Percentiles rank a stretch among this genome's conserved stretches.
Conservation (phyloP, 176 grass and related monocot species). For the Eleusine coracana region DNA sequence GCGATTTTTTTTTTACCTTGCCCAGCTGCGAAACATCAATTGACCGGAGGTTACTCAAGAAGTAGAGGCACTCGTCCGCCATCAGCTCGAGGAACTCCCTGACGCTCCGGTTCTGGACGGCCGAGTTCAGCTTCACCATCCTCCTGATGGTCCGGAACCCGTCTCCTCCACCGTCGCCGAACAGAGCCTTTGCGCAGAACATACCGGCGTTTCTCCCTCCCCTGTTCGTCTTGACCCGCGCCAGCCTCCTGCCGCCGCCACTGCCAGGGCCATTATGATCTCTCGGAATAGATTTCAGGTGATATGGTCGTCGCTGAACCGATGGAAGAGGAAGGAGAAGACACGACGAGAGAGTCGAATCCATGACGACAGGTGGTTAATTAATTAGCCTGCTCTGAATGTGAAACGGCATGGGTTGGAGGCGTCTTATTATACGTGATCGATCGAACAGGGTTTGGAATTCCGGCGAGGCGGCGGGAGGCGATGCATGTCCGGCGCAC, state of each 20-base stretch:
- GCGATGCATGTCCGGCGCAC: slow-evolving; percentile 30
- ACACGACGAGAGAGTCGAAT: not conserved
- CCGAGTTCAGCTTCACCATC: slow-evolving; percentile 61
- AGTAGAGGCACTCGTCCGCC: slow-evolving; percentile 58
- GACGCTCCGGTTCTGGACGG: slow-evolving; percentile 70
- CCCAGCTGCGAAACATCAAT: slow-evolving; percentile 17
- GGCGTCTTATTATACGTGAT: slow-evolving; percentile 30
- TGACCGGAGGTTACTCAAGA: slow-evolving; percentile 24
- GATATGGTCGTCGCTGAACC: not conserved
- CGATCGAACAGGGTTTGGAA: not conserved
- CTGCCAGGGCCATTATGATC: not conserved
- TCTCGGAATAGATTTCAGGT: not conserved
- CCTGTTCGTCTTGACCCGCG: not conserved
- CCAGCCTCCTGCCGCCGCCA: not conserved
- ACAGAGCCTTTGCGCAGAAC: slow-evolving; percentile 20
- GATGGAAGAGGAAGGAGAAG: not conserved
- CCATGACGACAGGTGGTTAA: slow-evolving; percentile 20
- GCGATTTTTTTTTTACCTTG: slow-evolving; percentile 50
- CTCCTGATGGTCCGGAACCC: slow-evolving; percentile 50
- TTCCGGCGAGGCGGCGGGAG: slow-evolving; percentile 15
- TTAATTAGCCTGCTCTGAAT: not conserved
- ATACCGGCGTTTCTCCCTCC: not conserved
- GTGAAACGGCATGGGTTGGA: not conserved
- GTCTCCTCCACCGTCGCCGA: slow-evolving; percentile 37
- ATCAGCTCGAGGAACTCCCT: slow-evolving; percentile 58